These are phyloP conservation scores for Kluyveromyces aestuarii DNA, from an alignment of 805 yeast species.

Conservation along the genomic window DNA sequence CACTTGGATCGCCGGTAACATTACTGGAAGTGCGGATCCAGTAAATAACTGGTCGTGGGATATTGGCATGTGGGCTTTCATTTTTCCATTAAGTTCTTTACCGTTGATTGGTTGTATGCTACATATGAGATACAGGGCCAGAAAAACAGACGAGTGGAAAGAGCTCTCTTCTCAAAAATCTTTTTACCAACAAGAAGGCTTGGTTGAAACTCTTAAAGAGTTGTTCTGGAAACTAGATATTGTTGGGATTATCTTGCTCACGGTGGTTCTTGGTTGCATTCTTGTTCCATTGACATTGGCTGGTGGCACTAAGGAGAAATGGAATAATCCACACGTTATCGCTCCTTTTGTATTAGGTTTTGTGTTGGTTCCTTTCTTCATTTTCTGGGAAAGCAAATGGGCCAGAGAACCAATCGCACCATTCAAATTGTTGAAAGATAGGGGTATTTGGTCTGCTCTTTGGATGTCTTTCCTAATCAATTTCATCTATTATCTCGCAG, in stretches of 20 bases:
- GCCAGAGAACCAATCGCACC: slow-evolving; percentile 49
- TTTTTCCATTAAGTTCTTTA: slow-evolving; percentile 39
- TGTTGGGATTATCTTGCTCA: slow-evolving; percentile 44
- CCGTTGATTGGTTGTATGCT: slow-evolving; percentile 35
- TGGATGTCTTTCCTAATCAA: slow-evolving; percentile 42
- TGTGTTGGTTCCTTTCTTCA: slow-evolving; percentile 39
- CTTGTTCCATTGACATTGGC: slow-evolving; percentile 58
- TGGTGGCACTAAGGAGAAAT: slow-evolving; percentile 39
- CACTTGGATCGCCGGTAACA: slow-evolving; percentile 54
- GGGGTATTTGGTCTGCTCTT: slow-evolving; percentile 54
- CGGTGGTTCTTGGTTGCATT: slow-evolving; percentile 44
- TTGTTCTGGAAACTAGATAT: slow-evolving; percentile 51
- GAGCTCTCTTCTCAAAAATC: slow-evolving; percentile 25
- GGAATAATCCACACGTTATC: slow-evolving; percentile 46
- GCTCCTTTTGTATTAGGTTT: slow-evolving; percentile 50
- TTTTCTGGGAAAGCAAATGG: slow-evolving; percentile 42
- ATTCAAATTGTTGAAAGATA: slow-evolving; percentile 40
- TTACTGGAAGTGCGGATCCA: slow-evolving; percentile 23
- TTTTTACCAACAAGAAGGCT: slow-evolving; percentile 1
- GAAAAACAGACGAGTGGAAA: slow-evolving; percentile 33
- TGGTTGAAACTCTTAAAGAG: slow-evolving; percentile 16
- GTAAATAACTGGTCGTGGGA: slow-evolving; percentile 36
- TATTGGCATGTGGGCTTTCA: slow-evolving; percentile 47
- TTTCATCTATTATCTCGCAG: slow-evolving; percentile 50
- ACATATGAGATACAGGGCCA: slow-evolving; percentile 36